phyloP scores from a whole-genome alignment of 2,329 filamentous ascomycete genomes.

The Alternaria triticina region DNA sequence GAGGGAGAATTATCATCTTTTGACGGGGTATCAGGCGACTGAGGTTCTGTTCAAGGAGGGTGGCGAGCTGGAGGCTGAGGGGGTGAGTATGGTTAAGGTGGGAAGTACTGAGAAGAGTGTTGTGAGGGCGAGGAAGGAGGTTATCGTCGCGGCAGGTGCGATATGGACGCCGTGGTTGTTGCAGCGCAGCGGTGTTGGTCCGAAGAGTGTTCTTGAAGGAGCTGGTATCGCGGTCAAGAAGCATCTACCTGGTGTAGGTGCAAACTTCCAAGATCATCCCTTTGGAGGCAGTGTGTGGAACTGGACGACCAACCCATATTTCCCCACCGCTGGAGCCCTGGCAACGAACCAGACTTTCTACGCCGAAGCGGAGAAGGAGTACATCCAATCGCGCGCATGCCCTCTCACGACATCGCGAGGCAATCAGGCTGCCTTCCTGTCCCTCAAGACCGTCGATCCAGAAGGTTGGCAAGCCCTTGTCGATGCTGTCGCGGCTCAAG shows the following conservation, averaged over 20 bases:
- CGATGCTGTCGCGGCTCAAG: conserved; percentile 12
- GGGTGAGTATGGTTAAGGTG: neutral
- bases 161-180: neutral
- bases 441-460: conserved; percentile 60
- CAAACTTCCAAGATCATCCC: conserved; percentile 43
- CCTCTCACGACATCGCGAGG: neutral
- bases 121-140: neutral
- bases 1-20: conserved; percentile 32
- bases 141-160: neutral
- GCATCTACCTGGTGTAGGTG: conserved; percentile 34
- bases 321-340: neutral
- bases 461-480: conserved; percentile 8
- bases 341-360: neutral
- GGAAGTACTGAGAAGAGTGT: neutral
- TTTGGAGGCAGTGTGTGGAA: conserved; percentile 6
- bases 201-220: conserved; percentile 12
- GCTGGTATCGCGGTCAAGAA: conserved; percentile 29
- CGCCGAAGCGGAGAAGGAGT: neutral
- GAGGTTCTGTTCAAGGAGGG: neutral
- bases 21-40: conserved; percentile 21
- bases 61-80: neutral
- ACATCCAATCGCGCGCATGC: neutral
- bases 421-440: conserved; percentile 53
- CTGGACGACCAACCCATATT: conserved; percentile 8
- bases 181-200: neutral